Percentiles rank a stretch among this genome's conserved stretches.
These are phyloP conservation scores for Scopulariopsis brevicaulis DNA, from an alignment of 2,329 filamentous ascomycete genomes.

Conservation along the genomic window DNA sequence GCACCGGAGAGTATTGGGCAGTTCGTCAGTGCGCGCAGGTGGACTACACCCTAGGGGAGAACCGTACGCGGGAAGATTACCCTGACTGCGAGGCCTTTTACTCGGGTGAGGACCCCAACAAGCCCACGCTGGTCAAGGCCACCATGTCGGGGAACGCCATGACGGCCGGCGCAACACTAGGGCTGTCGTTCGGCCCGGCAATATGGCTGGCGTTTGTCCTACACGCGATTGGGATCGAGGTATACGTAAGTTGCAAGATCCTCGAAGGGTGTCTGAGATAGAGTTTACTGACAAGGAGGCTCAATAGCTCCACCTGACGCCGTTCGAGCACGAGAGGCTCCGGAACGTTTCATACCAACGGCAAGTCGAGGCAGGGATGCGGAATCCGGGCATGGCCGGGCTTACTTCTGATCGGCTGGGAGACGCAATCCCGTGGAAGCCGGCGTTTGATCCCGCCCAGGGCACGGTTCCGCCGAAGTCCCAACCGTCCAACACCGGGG, in stretches of 20 bases:
- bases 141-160: conserved; percentile 17
- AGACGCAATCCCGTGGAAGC: conserved; percentile 13
- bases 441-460: neutral
- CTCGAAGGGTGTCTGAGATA: neutral
- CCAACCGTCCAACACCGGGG: neutral
- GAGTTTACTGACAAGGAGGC: neutral
- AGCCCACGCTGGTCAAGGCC: conserved; percentile 15
- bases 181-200: conserved; percentile 36
- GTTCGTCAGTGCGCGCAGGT: conserved; percentile 35
- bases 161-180: conserved; percentile 27
- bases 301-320: conserved; percentile 36
- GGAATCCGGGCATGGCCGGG: conserved; percentile 33
- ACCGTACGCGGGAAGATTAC: conserved; percentile 22
- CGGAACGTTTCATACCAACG: conserved; percentile 41
- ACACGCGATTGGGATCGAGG: conserved; percentile 35
- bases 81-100: conserved; percentile 30
- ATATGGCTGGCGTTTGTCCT: conserved; percentile 40
- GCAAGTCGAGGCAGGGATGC: conserved; percentile 41
- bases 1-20: conserved; percentile 13
- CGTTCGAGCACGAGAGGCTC: conserved; percentile 38
- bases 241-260: conserved; percentile 25
- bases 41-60: conserved; percentile 20
- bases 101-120: conserved; percentile 6
- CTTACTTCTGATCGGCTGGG: conserved; percentile 28
- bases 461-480: neutral